Conservation (phyloP, 2,329 filamentous ascomycete species). For the Pseudopithomyces maydicus region DNA sequence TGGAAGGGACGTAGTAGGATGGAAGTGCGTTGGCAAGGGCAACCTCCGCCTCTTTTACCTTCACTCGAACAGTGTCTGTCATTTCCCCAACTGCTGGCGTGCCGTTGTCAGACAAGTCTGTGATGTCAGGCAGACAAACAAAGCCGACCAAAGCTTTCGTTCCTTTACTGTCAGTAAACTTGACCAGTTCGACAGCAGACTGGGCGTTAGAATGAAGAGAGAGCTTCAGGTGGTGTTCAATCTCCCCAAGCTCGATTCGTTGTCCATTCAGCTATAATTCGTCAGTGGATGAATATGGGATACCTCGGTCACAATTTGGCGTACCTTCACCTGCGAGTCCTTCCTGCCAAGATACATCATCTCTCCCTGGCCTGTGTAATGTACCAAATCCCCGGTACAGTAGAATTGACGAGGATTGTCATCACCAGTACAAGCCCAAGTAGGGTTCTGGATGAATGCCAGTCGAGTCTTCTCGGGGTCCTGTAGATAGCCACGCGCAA, state of each 20-base stretch:
- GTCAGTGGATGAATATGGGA: constrained; percentile 37
- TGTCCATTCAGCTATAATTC: constrained; percentile 47
- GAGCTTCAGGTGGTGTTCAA: constrained; percentile 50
- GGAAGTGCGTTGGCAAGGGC: constrained; percentile 41
- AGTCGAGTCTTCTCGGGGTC: constrained; percentile 33
- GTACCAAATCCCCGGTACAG: constrained; percentile 39
- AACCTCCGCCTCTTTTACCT: constrained; percentile 32
- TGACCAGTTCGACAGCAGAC: constrained; percentile 51
- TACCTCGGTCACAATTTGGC: background rate
- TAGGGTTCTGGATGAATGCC: constrained; percentile 35
- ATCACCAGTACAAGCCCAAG: constrained; percentile 31
- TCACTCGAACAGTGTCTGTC: constrained; percentile 19
- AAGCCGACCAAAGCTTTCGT: constrained; percentile 37
- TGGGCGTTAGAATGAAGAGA: constrained; percentile 44
- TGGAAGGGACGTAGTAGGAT: constrained; percentile 51
- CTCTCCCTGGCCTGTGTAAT: constrained; percentile 38
- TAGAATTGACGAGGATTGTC: constrained; percentile 30
- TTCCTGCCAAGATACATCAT: constrained; percentile 44
- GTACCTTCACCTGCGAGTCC: constrained; percentile 43
- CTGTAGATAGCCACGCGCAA: constrained; percentile 43
- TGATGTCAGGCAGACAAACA: constrained; percentile 23
- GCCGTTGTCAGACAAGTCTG: constrained; percentile 27
- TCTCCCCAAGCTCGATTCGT: constrained; percentile 53
- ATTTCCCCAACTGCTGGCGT: constrained; percentile 26
- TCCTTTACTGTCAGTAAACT: constrained; percentile 28